phyloP scores from a whole-genome alignment of 768 basidiomycete genomes.

The Hygrophorus russula region DNA sequence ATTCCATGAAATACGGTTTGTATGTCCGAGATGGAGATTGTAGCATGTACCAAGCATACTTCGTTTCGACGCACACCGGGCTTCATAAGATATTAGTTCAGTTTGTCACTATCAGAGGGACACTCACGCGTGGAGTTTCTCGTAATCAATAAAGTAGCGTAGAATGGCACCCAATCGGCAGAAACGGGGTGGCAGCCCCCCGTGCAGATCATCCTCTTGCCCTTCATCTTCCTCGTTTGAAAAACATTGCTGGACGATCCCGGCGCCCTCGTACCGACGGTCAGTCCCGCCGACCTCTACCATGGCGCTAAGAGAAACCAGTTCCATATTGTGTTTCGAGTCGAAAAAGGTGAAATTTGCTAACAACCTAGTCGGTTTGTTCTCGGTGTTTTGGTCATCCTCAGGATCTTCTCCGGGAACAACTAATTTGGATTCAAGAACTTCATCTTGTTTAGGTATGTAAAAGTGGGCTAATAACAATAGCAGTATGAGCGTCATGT shows the following conservation, averaged over 20 bases:
- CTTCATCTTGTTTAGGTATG: constrained; percentile 17
- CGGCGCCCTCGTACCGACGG: constrained; percentile 41
- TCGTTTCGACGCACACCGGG: constrained; percentile 55
- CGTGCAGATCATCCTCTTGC: constrained; percentile 38
- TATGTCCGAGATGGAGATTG: constrained; percentile 36
- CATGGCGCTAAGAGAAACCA: constrained; percentile 37
- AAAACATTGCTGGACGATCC: constrained; percentile 35
- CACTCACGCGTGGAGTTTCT: constrained; percentile 37
- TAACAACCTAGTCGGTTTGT: constrained; percentile 48
- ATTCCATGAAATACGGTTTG: constrained; percentile 28
- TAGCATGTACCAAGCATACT: constrained; percentile 53
- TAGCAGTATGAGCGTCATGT: not conserved
- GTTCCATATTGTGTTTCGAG: constrained; percentile 27
- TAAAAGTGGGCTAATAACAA: constrained; percentile 17
- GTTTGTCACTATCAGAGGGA: constrained; percentile 1
- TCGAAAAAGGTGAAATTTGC: constrained; percentile 55
- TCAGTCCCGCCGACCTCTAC: constrained; percentile 30
- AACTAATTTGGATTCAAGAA: constrained; percentile 25
- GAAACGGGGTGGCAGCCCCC: constrained; percentile 21
- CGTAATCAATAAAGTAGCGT: constrained; percentile 40
- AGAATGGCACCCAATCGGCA: constrained; percentile 38
- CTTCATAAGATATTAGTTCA: constrained; percentile 21
- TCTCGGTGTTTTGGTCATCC: constrained; percentile 19
- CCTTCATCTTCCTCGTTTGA: constrained; percentile 52
- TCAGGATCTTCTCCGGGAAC: constrained; percentile 32